Evolutionary conservation across 2,329 filamentous ascomycete species (phyloP), one percentile per base, ranked within the genome.

Genomic region (Ramularia endophylla): DNA sequence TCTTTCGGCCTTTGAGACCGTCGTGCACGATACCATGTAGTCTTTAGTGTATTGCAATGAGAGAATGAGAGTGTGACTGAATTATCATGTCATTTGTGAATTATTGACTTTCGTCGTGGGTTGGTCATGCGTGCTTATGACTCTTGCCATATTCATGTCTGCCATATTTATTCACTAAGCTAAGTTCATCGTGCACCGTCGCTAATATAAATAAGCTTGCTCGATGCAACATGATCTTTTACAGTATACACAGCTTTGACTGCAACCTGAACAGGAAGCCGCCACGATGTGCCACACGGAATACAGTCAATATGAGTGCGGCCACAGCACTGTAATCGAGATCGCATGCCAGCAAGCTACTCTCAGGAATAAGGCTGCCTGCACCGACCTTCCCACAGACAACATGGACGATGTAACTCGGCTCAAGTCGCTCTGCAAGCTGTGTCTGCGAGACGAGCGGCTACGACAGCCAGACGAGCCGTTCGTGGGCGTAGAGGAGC

Each of bases 261-360:
- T n/a, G n/a, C n/a, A n/a, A n/a, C n/a, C n/a, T n/a, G n/a, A n/a
- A n/a, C n/a, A n/a, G n/a, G n/a, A n/a, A n/a, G n/a, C n/a, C n/a
- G n/a, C n/a, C 36, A 33, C 13, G 11, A 46, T 46, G 43, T 46
- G 43, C 33, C 43, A 42, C 27, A 22, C 40, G 11, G 25, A 40
- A 27, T 42, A 33, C 25, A 36, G 35, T 3, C 15, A 30, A 15
- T 43, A 42, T 32, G 38, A 31, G 2, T 46, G 43, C 34, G 43
- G 40, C 27, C 43, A 46, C 15, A 39, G 27, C 25, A 12, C 6
- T 7, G 17, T 17, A 2, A 22, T 30, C 7, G n/a, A 29, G 3
- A 29, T 30, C 11, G 39, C 29, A 17, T 46, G 43, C 39, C n/a
- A n/a, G 9, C 17, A 36, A 8, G 19, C 28, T 27, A 20, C 41